Conservation (phyloP, 495 filamentous ascomycete species). For the Pyronema domesticum region DNA sequence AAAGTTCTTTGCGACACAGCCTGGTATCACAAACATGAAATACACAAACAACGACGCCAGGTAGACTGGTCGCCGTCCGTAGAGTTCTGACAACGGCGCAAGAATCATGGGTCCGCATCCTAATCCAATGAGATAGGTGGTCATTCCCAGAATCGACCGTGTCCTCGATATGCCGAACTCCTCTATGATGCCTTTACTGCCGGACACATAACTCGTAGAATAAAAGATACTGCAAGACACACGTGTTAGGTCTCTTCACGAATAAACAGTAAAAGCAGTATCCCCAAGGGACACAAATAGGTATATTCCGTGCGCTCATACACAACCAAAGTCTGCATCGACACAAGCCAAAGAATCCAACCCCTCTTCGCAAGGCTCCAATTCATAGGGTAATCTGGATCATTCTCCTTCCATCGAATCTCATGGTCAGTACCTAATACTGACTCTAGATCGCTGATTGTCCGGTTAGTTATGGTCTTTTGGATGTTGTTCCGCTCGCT, state of each 20-base stretch:
- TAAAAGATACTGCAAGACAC: conserved; percentile 45
- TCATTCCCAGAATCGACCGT: conserved; percentile 55
- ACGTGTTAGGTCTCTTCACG: neutral
- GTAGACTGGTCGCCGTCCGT: conserved; percentile 59
- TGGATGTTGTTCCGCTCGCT: neutral
- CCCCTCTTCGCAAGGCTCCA: conserved; percentile 54
- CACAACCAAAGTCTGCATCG: conserved; percentile 54
- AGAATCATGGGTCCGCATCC: conserved; percentile 55
- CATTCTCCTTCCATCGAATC: conserved; percentile 48
- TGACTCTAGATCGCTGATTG: conserved; percentile 10
- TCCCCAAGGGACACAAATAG: neutral
- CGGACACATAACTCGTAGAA: conserved; percentile 64
- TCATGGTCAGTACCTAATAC: conserved; percentile 38
- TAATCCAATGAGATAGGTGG: conserved; percentile 59
- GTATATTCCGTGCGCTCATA: conserved; percentile 19
- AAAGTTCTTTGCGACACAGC: conserved; percentile 48
- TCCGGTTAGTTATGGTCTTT: neutral
- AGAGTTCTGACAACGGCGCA: conserved; percentile 63
- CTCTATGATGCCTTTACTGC: conserved; percentile 44
- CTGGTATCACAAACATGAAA: conserved; percentile 50
- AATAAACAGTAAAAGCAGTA: no score
- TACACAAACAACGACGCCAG: conserved; percentile 43
- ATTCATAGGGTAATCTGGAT: conserved; percentile 55
- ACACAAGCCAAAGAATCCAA: conserved; percentile 44
- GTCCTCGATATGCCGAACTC: conserved; percentile 45